These are phyloP conservation scores for Quercus lobata DNA, from an alignment of 331 rosid genomes.

Conservation along the genomic window DNA sequence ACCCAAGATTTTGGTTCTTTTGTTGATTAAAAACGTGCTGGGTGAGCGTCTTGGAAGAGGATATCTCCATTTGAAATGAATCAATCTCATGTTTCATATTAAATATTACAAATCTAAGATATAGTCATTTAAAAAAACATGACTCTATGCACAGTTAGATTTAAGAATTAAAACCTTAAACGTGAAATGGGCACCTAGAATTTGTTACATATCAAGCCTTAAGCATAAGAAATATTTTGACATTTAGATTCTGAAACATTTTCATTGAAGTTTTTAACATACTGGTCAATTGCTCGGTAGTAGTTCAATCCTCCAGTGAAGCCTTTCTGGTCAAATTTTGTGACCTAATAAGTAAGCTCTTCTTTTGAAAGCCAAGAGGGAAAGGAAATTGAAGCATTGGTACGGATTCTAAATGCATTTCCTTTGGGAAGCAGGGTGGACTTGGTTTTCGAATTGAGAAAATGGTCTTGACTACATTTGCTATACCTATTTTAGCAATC, in stretches of 20 bases:
- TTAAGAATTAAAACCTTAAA: too few species aligned
- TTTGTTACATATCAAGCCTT: background rate
- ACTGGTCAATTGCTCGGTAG: conserved; percentile 38
- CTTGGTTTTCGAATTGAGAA: conserved; percentile 15
- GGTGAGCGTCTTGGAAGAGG: too few species aligned
- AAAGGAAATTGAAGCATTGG: background rate
- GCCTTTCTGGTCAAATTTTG: conserved; percentile 17
- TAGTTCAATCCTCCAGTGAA: conserved; percentile 42
- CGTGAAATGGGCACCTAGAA: background rate
- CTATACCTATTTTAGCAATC: background rate
- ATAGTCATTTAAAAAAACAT: too few species aligned
- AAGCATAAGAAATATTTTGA: background rate
- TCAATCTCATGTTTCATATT: too few species aligned
- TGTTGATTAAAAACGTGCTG: too few species aligned
- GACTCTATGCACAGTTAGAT: too few species aligned
- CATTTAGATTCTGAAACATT: background rate
- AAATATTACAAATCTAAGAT: too few species aligned
- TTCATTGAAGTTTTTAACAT: background rate
- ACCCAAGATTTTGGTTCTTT: too few species aligned
- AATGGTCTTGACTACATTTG: background rate
- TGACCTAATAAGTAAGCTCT: conserved; percentile 8
- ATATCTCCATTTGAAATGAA: too few species aligned
- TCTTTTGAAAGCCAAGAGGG: conserved; percentile 45
- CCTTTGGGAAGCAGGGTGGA: conserved; percentile 36
- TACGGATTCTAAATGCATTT: conserved; percentile 19